Evolutionary conservation across 2,329 filamentous ascomycete species (phyloP).

Genomic region (Colletotrichum australisinense): DNA sequence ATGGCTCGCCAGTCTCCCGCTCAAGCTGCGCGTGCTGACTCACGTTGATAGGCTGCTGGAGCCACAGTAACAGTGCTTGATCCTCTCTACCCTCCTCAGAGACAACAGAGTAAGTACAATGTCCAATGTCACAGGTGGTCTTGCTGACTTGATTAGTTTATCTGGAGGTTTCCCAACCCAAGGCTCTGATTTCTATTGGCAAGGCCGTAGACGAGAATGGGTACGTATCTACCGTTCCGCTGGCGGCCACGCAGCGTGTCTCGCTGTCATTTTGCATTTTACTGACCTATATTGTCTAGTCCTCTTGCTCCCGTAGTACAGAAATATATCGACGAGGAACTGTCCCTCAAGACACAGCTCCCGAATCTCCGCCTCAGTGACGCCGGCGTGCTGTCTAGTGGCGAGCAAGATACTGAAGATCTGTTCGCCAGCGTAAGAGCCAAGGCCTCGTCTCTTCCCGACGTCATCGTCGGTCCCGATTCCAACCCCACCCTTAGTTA

Average conservation of each 20-base stretch:
- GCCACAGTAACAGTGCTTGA: constrained; percentile 77
- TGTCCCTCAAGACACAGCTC: constrained; percentile 78
- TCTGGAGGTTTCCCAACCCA: constrained; percentile 81
- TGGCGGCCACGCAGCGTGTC: background rate
- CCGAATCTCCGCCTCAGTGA: constrained; percentile 79
- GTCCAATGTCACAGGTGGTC: background rate
- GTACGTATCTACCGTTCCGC: constrained; percentile 7
- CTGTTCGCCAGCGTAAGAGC: constrained; percentile 66
- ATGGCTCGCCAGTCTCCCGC: constrained; percentile 40
- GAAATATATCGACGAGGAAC: constrained; percentile 77
- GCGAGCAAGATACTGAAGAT: constrained; percentile 73
- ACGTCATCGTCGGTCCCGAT: constrained; percentile 87
- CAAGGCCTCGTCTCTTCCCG: constrained; percentile 68
- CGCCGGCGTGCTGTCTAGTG: constrained; percentile 79
- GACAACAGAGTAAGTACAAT: constrained; percentile 66
- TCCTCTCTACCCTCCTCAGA: constrained; percentile 82
- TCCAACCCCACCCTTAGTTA: constrained; percentile 81
- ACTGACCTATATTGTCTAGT: constrained; percentile 47
- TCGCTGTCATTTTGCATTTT: background rate
- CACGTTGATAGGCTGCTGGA: constrained; percentile 56
- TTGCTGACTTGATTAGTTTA: constrained; percentile 63
- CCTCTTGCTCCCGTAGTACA: constrained; percentile 60
- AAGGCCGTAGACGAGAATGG: constrained; percentile 75
- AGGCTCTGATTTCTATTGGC: constrained; percentile 78
- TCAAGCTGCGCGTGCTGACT: background rate